A percentile compares a stretch with the other conserved stretches of the same genome.
Evolutionary conservation across 2,329 filamentous ascomycete species (phyloP).

Genomic region (Sporothrix brasiliensis): DNA sequence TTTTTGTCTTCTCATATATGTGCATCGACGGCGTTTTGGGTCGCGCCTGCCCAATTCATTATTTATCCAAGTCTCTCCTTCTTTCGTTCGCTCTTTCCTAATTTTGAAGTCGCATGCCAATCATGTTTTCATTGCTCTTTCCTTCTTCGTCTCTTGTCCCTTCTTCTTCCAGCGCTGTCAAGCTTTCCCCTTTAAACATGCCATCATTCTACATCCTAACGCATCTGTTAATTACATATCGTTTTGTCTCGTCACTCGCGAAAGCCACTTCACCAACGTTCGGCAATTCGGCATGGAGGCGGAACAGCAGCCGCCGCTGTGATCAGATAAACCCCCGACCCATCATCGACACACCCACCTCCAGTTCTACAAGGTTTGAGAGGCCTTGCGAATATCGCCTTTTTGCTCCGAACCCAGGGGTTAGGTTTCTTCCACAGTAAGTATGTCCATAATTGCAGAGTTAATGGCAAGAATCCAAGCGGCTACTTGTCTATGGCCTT

Average conservation of each 20-base stretch:
- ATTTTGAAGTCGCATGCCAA: not conserved
- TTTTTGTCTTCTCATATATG: not conserved
- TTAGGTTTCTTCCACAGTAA: not conserved
- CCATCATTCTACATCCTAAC: too few species aligned
- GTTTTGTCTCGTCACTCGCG: too few species aligned
- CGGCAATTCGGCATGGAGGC: not conserved
- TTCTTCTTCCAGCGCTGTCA: not conserved
- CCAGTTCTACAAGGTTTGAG: not conserved
- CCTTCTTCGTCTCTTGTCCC: not conserved
- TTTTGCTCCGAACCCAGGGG: not conserved
- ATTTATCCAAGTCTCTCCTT: not conserved
- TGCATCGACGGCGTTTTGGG: not conserved
- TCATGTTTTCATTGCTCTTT: conserved; percentile 3
- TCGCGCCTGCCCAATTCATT: not conserved
- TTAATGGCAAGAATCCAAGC: not conserved
- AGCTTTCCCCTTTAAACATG: not conserved
- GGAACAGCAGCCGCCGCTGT: not conserved
- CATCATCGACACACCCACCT: not conserved
- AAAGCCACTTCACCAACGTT: too few species aligned
- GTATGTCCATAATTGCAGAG: not conserved
- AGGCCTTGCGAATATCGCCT: not conserved
- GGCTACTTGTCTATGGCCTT: not conserved
- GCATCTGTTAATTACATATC: too few species aligned
- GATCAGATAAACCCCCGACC: not conserved
- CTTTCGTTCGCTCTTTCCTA: not conserved